Conservation (phyloP, 176 grass and related monocot genomes). For the Panicum miliaceum region DNA sequence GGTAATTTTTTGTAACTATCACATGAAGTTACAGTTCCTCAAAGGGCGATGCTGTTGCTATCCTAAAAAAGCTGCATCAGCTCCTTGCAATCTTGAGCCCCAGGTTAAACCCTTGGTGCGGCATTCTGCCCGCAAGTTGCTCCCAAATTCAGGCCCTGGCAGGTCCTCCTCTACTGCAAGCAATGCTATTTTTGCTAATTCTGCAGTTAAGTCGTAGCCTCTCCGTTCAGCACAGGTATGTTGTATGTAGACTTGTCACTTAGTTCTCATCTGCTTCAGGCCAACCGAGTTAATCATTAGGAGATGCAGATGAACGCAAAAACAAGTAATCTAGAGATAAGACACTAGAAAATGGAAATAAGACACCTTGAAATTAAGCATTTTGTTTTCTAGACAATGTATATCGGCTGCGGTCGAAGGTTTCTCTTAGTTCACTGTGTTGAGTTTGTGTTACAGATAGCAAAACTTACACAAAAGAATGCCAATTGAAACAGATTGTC, state of each 20-base stretch:
- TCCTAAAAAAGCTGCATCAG: slow-evolving; percentile 55
- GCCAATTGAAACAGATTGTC: not conserved
- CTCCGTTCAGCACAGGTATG: slow-evolving; percentile 26
- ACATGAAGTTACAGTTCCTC: slow-evolving; percentile 44
- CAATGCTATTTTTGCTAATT: slow-evolving; percentile 36
- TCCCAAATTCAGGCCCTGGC: slow-evolving; percentile 29
- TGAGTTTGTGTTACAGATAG: slow-evolving; percentile 15
- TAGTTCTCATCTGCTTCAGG: slow-evolving; percentile 53
- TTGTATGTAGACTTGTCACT: slow-evolving; percentile 21
- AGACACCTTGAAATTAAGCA: not conserved
- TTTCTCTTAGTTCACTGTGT: not conserved
- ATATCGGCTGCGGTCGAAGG: not conserved
- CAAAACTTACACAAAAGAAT: not conserved
- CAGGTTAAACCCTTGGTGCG: slow-evolving; percentile 1
- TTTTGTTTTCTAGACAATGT: slow-evolving; percentile 16
- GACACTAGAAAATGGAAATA: not conserved
- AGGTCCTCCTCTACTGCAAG: slow-evolving; percentile 30
- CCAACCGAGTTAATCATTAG: slow-evolving; percentile 23
- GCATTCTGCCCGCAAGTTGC: slow-evolving; percentile 26
- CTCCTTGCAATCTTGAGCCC: slow-evolving; percentile 28
- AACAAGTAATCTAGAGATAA: slow-evolving; percentile 7
- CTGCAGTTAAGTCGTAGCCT: slow-evolving; percentile 31
- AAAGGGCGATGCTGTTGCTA: slow-evolving; percentile 51
- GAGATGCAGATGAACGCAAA: not conserved
- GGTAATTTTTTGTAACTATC: slow-evolving; percentile 16